These are phyloP conservation scores for Daldinia vernicosa DNA, from an alignment of 495 filamentous ascomycete species.

Conservation along the genomic window DNA sequence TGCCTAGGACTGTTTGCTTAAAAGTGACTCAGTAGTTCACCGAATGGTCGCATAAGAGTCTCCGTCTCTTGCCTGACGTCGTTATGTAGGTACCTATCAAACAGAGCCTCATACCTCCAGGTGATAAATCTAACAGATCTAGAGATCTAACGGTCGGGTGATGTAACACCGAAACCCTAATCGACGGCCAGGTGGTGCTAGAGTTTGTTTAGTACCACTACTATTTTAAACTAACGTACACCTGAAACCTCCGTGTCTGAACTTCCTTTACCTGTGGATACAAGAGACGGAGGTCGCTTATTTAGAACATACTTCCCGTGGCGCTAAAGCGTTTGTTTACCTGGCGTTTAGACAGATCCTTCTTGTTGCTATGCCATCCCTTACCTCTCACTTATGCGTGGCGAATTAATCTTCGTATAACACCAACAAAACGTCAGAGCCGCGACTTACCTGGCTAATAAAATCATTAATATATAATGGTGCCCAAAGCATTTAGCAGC, in stretches of 20 bases:
- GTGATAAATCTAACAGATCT: neutral
- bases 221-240: slow-evolving; percentile 30
- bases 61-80: neutral
- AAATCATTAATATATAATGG: neutral
- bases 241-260: slow-evolving; percentile 38
- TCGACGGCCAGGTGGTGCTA: neutral
- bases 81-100: neutral
- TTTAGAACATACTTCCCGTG: neutral
- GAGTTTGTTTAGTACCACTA: slow-evolving; percentile 12
- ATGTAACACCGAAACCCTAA: slow-evolving; percentile 4
- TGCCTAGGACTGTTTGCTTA: neutral
- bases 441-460: neutral
- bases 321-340: slow-evolving; percentile 21
- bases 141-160: neutral
- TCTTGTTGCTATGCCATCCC: slow-evolving; percentile 30
- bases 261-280: slow-evolving; percentile 10
- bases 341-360: slow-evolving; percentile 5
- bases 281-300: slow-evolving; percentile 20
- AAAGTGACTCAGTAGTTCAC: neutral
- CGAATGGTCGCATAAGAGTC: neutral
- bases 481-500: neutral
- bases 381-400: slow-evolving; percentile 17
- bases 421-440: slow-evolving; percentile 25
- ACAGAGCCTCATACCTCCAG: slow-evolving; percentile 3
- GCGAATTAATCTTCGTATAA: slow-evolving; percentile 17